Evolutionary conservation across 1,139 yeast species (phyloP).

Genomic region (Hansenula anomala): DNA sequence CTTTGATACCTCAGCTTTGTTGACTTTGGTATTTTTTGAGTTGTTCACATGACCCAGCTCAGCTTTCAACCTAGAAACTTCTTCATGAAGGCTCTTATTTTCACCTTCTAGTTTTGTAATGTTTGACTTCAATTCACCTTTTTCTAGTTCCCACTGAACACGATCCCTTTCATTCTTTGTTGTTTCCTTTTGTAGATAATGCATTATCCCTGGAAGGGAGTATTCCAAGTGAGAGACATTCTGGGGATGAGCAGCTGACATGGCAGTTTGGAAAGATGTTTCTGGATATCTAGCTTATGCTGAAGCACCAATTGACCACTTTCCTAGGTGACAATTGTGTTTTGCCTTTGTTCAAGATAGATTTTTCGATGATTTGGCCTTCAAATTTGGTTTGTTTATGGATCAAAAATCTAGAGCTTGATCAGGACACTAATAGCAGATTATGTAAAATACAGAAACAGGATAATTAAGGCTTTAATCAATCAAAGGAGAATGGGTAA

Average conservation of each 20-base stretch:
- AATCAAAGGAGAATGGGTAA: too few species aligned
- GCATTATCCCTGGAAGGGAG: conserved; percentile 45
- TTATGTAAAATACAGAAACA: too few species aligned
- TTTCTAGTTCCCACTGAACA: conserved; percentile 52
- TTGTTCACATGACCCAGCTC: conserved; percentile 4
- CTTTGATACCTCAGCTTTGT: neutral
- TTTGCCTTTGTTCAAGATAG: too few species aligned
- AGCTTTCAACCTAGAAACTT: conserved; percentile 35
- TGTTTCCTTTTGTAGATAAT: conserved; percentile 53
- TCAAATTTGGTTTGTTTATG: too few species aligned
- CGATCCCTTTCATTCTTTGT: conserved; percentile 51
- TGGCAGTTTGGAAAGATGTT: neutral
- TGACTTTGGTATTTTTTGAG: neutral
- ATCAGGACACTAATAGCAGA: too few species aligned
- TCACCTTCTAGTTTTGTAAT: conserved; percentile 63
- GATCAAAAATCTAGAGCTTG: too few species aligned
- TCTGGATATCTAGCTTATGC: too few species aligned
- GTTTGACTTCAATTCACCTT: conserved; percentile 49
- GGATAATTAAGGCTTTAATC: too few species aligned
- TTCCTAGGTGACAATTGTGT: too few species aligned
- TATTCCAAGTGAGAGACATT: conserved; percentile 9
- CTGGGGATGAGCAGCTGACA: neutral
- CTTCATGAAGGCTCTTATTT: conserved; percentile 51
- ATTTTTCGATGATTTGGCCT: too few species aligned
- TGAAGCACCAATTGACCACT: neutral